Evolutionary conservation across 2,329 filamentous ascomycete species (phyloP).

Genomic region (Colletotrichum viniferum): DNA sequence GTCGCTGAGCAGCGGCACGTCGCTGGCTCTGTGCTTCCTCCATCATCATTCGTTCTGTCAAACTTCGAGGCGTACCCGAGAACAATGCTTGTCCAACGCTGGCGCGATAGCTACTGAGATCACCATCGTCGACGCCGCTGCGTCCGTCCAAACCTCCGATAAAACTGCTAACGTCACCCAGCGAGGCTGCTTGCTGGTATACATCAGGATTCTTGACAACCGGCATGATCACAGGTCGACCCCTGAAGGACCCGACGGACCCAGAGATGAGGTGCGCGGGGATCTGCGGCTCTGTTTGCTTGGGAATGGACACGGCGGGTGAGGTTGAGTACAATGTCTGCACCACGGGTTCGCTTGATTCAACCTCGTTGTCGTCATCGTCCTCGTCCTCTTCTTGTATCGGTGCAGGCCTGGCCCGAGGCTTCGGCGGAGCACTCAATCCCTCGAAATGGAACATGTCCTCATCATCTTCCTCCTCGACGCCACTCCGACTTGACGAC

Average conservation of each 20-base stretch:
- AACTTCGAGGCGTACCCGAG: conserved; percentile 48
- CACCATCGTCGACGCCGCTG: conserved; percentile 51
- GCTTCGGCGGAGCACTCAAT: conserved; percentile 32
- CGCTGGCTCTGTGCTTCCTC: conserved; percentile 45
- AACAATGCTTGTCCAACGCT: conserved; percentile 44
- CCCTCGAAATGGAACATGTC: conserved; percentile 54
- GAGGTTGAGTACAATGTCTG: conserved; percentile 45
- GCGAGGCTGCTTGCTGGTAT: conserved; percentile 50
- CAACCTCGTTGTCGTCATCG: conserved; percentile 25
- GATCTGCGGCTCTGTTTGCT: conserved; percentile 28
- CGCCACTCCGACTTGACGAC: background rate
- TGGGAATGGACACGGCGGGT: conserved; percentile 45
- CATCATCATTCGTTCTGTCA: conserved; percentile 54
- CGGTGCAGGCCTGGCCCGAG: conserved; percentile 27
- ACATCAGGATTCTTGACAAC: conserved; percentile 54
- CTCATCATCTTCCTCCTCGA: conserved; percentile 29
- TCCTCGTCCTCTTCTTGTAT: conserved; percentile 42
- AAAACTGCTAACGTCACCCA: conserved; percentile 55
- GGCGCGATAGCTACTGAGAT: conserved; percentile 47
- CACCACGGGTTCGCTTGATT: conserved; percentile 17
- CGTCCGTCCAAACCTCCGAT: conserved; percentile 59
- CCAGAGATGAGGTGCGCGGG: conserved; percentile 31
- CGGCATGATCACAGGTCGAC: conserved; percentile 56
- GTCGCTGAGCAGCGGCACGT: conserved; percentile 18
- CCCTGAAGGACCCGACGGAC: conserved; percentile 59